Conservation (phyloP, 164 flowering plant species). For the Liriodendron chinense region DNA sequence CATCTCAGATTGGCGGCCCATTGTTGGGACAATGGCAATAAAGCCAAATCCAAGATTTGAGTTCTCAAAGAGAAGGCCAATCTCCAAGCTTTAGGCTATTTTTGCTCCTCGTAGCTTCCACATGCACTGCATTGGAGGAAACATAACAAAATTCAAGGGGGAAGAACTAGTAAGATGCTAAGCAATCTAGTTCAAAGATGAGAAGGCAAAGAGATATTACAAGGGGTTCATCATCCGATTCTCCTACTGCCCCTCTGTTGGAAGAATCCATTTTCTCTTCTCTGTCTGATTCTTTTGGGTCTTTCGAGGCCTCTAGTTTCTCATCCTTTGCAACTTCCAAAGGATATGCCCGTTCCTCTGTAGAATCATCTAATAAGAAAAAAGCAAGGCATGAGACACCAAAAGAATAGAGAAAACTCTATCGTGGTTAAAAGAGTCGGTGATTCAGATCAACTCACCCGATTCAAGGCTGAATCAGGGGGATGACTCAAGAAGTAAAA, state of each 20-base stretch:
- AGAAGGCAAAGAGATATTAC: conserved; percentile 13
- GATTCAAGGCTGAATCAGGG: background rate
- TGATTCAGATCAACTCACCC: background rate
- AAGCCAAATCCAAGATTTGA: background rate
- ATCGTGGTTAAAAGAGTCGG: too few species aligned
- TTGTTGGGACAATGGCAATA: background rate
- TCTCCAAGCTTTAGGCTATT: background rate
- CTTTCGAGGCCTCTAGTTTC: conserved; percentile 17
- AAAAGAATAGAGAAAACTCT: background rate
- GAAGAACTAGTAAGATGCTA: background rate
- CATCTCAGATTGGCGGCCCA: background rate
- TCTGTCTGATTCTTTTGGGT: conserved; percentile 21
- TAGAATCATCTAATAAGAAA: conserved; percentile 29
- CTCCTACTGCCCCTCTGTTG: conserved; percentile 24
- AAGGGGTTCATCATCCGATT: conserved; percentile 81
- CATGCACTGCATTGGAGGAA: conserved; percentile 41
- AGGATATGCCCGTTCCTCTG: conserved; percentile 16
- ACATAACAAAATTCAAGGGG: background rate
- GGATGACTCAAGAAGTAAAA: background rate
- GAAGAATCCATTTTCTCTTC: conserved; percentile 22
- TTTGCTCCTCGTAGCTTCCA: conserved; percentile 46
- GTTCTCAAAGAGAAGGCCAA: background rate
- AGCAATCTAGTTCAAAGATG: background rate
- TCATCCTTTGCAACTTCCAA: conserved; percentile 12
- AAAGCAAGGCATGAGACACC: background rate